These are phyloP conservation scores for Microthlaspi erraticum DNA, from an alignment of 345 rosid species.

Conservation along the genomic window DNA sequence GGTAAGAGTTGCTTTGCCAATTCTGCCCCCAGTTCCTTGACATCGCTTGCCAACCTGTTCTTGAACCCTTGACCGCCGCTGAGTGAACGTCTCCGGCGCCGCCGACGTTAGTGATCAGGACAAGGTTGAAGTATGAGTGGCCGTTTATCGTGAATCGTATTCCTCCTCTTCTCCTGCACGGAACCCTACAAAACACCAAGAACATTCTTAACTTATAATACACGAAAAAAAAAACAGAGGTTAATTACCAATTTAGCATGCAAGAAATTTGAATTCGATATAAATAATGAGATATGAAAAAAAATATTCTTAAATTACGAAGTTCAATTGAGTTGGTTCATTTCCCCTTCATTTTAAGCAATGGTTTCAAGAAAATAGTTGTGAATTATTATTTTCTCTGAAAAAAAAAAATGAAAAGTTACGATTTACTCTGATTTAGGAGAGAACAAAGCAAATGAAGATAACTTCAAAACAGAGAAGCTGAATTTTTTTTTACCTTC, in stretches of 20 bases:
- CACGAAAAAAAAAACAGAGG: too few relatives aligned
- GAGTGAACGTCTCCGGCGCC: constrained; percentile 61
- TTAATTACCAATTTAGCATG: too few relatives aligned
- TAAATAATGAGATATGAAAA: not conserved
- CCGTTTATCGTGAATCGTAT: constrained; percentile 65
- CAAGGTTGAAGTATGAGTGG: constrained; percentile 60
- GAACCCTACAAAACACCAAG: constrained; percentile 47
- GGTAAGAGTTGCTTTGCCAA: constrained; percentile 62
- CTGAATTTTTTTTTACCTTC: constrained; percentile 42
- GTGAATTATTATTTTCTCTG: not conserved
- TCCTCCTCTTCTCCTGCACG: constrained; percentile 62
- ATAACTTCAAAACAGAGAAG: not conserved
- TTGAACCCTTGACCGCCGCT: constrained; percentile 59
- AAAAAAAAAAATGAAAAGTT: too few relatives aligned
- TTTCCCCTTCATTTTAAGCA: not conserved
- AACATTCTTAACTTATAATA: too few relatives aligned
- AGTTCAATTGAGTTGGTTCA: not conserved
- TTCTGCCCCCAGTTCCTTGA: constrained; percentile 71
- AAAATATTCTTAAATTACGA: not conserved
- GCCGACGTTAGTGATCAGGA: constrained; percentile 64
- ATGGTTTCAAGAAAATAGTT: not conserved
- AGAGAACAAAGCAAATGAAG: constrained; percentile 23
- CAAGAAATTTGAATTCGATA: not conserved
- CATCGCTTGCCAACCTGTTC: constrained; percentile 61
- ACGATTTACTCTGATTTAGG: too few relatives aligned